Percentiles rank a stretch among this genome's conserved stretches.
phyloP scores from a whole-genome alignment of 1,139 yeast species.

The Candida mesenterica region DNA sequence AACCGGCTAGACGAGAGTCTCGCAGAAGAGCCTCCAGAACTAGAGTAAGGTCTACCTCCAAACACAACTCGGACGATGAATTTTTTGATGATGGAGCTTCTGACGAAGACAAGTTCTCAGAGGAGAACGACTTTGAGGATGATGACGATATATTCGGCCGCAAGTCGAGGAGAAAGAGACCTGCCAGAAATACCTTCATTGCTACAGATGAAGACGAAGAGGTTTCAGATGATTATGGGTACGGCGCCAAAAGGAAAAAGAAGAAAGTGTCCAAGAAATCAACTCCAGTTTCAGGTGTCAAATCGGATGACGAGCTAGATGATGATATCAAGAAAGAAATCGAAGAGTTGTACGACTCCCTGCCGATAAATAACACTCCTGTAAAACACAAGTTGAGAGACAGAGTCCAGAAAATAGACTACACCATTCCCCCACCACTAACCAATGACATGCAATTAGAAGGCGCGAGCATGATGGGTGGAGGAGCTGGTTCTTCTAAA shows the following conservation, averaged over 20 bases:
- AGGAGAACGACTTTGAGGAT: slow-evolving; percentile 22
- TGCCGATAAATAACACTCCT: slow-evolving; percentile 46
- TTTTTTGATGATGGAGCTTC: slow-evolving; percentile 23
- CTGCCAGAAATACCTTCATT: slow-evolving; percentile 26
- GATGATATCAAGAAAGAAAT: slow-evolving; percentile 50
- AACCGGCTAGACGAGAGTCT: slow-evolving; percentile 6
- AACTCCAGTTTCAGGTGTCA: slow-evolving; percentile 25
- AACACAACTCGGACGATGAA: slow-evolving; percentile 21
- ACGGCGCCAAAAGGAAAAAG: slow-evolving; percentile 18
- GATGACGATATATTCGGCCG: slow-evolving; percentile 4
- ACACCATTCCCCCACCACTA: slow-evolving; percentile 85
- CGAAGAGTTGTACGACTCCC: slow-evolving; percentile 52
- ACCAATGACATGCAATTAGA: slow-evolving; percentile 43
- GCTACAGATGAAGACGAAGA: slow-evolving; percentile 41
- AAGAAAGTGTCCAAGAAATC: slow-evolving; percentile 19
- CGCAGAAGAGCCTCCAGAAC: slow-evolving; percentile 12
- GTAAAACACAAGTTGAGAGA: slow-evolving; percentile 69
- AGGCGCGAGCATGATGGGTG: slow-evolving; percentile 9
- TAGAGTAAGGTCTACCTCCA: slow-evolving; percentile 11
- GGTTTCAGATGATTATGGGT: slow-evolving; percentile 24
- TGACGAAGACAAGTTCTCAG: slow-evolving; percentile 15
- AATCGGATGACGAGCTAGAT: slow-evolving; percentile 27
- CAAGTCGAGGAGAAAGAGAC: slow-evolving; percentile 23
- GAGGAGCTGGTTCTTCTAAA: slow-evolving; percentile 2
- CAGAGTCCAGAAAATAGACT: slow-evolving; percentile 68